Base-by-base conservation (phyloP, 331 rosid genomes). In the Erythrophleum ivorense region DNA sequence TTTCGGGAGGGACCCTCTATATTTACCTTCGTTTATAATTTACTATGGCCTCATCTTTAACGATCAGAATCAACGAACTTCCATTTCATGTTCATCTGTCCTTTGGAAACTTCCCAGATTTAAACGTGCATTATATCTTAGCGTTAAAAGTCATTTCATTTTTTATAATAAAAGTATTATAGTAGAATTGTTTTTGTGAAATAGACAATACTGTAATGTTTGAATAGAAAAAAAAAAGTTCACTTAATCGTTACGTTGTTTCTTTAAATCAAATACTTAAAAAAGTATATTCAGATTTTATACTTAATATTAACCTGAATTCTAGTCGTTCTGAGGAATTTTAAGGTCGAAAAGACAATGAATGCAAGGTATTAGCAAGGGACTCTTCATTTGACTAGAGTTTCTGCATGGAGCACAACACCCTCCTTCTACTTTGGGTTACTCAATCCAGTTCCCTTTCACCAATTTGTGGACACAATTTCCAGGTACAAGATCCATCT, bases 351-450 rank as follows among this genome's bases (percentile, higher is more conserved):
- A 31, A 0, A 2, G 81, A 72, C 52, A 31, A 4, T 71, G 85
- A 88, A 76, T 6, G 81, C 33, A 24, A 79, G 80, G 74, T 57
- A 45, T 36, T 21, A 57, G 80, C 80, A 52, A 79, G 83, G 52
- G 86, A 88, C 89, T 85, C 34, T 65, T 88, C 84, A 84, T 71
- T 85, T 85, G 87, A 80, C 84, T 73, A 62, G 82, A 68, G 73
- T 49, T 40, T 64, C 57, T 60, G 88, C 88, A 86, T 72, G 86
- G 88, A 79, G 80, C 3, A 24, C 80, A 77, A 54, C 55, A 40
- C 54, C 53, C 36, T 40, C 33, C 33, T 40, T n/a, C 52, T 2
- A 48, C 9, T 38, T 63, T 31, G 16, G 68, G 41, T 5, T 55
- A 55, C 60, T 55, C 29, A 11, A 9, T 55, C 60, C 9, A 6